Percentiles rank a stretch among this genome's conserved stretches.
Evolutionary conservation across 2,329 filamentous ascomycete genomes (phyloP).

Genomic region (Arthrobotrys iridis): DNA sequence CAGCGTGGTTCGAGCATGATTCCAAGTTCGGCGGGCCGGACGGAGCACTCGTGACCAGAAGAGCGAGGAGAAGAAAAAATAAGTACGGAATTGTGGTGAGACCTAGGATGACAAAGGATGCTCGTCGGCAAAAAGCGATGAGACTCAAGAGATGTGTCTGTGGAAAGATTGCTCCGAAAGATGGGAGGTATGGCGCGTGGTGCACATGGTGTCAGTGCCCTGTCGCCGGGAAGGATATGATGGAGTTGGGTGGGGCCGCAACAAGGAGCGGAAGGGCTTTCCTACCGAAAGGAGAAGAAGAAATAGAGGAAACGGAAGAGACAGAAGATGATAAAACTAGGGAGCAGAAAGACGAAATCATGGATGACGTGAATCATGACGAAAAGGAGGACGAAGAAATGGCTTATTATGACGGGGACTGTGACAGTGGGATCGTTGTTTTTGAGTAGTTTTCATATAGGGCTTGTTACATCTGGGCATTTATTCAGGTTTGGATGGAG

Average conservation of each 20-base stretch:
- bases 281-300: not conserved
- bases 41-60: slow-evolving; percentile 4
- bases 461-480: not conserved
- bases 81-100: slow-evolving; percentile 41
- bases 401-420: not conserved
- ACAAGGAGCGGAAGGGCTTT: slow-evolving; percentile 33
- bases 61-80: slow-evolving; percentile 33
- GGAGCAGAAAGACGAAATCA: not conserved
- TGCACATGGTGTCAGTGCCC: slow-evolving; percentile 50
- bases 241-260: slow-evolving; percentile 43
- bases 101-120: slow-evolving; percentile 5
- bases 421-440: slow-evolving; percentile 37
- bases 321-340: not conserved
- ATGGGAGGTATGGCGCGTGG: slow-evolving; percentile 43
- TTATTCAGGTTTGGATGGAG: slow-evolving; percentile 5
- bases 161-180: slow-evolving; percentile 22
- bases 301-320: not conserved
- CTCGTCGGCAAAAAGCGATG: not conserved
- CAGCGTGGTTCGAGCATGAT: slow-evolving; percentile 45
- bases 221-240: slow-evolving; percentile 22
- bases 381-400: slow-evolving; percentile 2
- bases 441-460: slow-evolving; percentile 5
- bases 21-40: slow-evolving; percentile 39
- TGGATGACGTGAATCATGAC: slow-evolving; percentile 8
- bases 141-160: slow-evolving; percentile 45